phyloP scores from a whole-genome alignment of 495 filamentous ascomycete genomes.

The Podospora fimiseda region DNA sequence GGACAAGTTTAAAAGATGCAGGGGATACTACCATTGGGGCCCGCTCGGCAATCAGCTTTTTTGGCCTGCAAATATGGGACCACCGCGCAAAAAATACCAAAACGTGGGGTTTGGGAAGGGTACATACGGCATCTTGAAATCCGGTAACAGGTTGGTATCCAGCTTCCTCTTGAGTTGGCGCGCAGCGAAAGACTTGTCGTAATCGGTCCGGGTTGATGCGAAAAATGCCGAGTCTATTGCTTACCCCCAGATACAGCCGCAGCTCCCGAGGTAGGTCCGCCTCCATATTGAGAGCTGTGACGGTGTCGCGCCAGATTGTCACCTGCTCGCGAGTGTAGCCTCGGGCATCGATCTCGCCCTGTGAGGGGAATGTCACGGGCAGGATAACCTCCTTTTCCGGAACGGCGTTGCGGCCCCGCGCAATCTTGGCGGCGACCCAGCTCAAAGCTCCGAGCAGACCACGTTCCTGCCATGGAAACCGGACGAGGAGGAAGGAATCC shows the following conservation, averaged over 20 bases:
- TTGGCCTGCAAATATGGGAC: no score
- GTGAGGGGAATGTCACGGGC: conserved; percentile 57
- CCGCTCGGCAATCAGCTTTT: neutral
- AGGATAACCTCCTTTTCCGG: conserved; percentile 53
- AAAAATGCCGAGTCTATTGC: conserved; percentile 63
- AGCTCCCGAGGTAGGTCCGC: conserved; percentile 45
- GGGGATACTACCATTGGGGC: conserved; percentile 53
- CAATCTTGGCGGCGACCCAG: conserved; percentile 38
- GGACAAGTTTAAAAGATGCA: conserved; percentile 72
- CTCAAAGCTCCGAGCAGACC: conserved; percentile 37
- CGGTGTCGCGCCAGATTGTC: conserved; percentile 73
- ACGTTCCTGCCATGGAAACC: conserved; percentile 50
- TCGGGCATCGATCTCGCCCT: conserved; percentile 42
- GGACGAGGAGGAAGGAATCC: conserved; percentile 51
- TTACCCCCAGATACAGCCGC: conserved; percentile 54
- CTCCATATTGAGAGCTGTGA: conserved; percentile 55
- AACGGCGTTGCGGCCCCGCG: conserved; percentile 33
- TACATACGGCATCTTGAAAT: conserved; percentile 69
- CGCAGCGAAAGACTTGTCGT: conserved; percentile 67
- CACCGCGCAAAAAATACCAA: neutral
- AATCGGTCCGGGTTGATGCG: conserved; percentile 54
- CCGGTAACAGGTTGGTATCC: conserved; percentile 73
- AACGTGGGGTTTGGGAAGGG: neutral
- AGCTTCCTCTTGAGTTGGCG: conserved; percentile 58
- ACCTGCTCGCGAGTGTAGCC: conserved; percentile 58